Conservation (phyloP, 108 stramenopile genomes). For the Fragilariopsis cylindrus region DNA sequence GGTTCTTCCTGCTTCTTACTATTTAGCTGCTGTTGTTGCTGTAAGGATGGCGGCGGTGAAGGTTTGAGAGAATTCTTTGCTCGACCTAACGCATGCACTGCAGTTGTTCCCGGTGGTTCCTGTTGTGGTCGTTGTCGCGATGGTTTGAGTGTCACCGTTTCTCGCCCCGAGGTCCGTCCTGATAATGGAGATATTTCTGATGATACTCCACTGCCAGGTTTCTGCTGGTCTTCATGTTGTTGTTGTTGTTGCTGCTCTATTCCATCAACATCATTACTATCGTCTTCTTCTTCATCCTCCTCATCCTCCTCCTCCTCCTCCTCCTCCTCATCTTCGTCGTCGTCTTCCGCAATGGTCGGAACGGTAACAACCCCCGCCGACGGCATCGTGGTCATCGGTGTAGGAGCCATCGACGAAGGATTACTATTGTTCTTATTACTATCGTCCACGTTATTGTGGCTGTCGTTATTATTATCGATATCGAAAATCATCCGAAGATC, state of each 20-base stretch:
- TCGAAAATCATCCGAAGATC: slow-evolving; percentile 16
- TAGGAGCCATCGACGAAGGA: neutral
- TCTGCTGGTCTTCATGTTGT: neutral
- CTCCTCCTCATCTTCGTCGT: neutral
- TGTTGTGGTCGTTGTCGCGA: neutral
- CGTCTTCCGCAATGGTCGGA: slow-evolving; percentile 1
- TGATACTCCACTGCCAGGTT: neutral
- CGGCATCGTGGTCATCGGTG: neutral
- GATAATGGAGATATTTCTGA: slow-evolving; percentile 7
- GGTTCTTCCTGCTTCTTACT: slow-evolving; percentile 6
- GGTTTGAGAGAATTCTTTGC: neutral
- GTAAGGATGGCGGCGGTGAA: neutral
- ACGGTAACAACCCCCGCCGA: neutral
- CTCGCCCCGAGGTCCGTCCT: neutral
- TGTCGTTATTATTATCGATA: neutral
- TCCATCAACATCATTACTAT: too few species aligned
- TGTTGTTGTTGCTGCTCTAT: neutral
- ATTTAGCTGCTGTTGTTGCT: neutral
- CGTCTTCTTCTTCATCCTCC: neutral
- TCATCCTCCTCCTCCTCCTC: neutral
- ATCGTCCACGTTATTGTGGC: neutral
- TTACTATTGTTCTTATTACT: neutral
- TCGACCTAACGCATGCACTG: neutral
- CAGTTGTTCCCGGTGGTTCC: slow-evolving; percentile 11
- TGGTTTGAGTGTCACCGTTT: slow-evolving; percentile 9